Base-by-base conservation (phyloP, 192 early-diverging fungal species). In the Geosiphon pyriformis region DNA sequence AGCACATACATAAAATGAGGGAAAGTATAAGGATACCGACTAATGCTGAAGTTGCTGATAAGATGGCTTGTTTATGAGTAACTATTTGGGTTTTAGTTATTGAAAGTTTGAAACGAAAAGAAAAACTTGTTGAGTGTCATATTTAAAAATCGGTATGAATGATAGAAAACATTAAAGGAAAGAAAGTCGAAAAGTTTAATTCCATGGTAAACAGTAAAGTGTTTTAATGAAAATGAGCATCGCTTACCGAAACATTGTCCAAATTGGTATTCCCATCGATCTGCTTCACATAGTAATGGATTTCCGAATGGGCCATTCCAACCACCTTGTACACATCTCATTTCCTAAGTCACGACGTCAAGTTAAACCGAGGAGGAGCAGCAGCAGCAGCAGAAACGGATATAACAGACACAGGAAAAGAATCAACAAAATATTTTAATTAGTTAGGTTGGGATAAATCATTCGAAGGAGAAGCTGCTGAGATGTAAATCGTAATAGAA, bases 231-330 rank as follows among this genome's bases (percentile, higher is more conserved):
- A 20, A 29, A 55, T 55, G 23, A 8, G 20, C 26, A 6, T 20
- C 4, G 51, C 54, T 29, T 57, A 67, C 65, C 54, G n/a, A 67
- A 67, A 67, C 65, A 67, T 57, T 67, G 65, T 22, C 46, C 65
- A 46, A 50, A 67, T 22, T 67, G 18, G 18, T 67, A 67, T 20
- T 67, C 65, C 65, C 65, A 67, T 54, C 20, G 48, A 32, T 63
- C 47, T 22, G 23, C 30, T 32, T 10, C 0, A 23, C 65, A 67
- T 27, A 32, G 3, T 11, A 3, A 31, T 32, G 34, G 35, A 23
- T 67, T 20, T 23, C 48, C 31, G 17, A 67, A 33, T 0, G 65
- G 65, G 18, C 35, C 65, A 2, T 67, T 57, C 65, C 65, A 67
- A 31, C 54, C 25, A 4, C 35, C 65, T 67, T 57, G 65, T 23